A percentile compares a stretch with the other conserved stretches of the same genome.
Conservation (phyloP, 768 basidiomycete genomes). For the Tricholoma sp. region DNA sequence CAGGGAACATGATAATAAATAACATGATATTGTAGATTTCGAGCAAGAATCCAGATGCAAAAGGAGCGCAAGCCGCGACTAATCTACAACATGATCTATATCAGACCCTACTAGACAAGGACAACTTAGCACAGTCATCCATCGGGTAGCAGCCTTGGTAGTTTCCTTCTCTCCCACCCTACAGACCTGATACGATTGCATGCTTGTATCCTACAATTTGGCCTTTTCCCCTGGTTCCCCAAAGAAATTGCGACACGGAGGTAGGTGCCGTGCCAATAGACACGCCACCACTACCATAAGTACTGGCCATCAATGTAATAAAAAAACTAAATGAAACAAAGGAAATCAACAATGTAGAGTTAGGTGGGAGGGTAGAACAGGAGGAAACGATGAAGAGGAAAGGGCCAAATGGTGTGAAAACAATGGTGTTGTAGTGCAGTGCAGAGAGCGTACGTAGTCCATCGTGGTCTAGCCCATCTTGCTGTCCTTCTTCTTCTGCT, state of each 20-base stretch:
- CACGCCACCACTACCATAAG: not conserved
- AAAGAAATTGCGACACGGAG: not conserved
- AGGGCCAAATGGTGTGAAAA: conserved; percentile 7
- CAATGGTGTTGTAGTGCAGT: conserved; percentile 8
- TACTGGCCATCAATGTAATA: not conserved
- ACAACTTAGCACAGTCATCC: no score
- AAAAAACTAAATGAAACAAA: conserved; percentile 6
- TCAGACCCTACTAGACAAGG: no score
- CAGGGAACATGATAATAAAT: no score
- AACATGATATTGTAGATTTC: no score
- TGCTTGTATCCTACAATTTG: not conserved
- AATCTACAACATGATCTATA: no score
- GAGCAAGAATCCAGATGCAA: no score
- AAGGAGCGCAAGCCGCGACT: no score
- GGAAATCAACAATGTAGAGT: conserved; percentile 9
- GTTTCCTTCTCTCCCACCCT: no score
- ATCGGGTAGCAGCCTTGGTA: no score
- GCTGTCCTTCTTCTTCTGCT: conserved; percentile 94
- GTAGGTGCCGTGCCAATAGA: not conserved
- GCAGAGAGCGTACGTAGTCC: conserved; percentile 13
- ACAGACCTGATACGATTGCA: no score
- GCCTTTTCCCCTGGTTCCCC: not conserved
- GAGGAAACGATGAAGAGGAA: conserved; percentile 1
- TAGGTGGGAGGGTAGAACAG: conserved; percentile 5
- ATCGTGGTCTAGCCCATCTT: conserved; percentile 42